Conservation (phyloP, 257 asterid genomes). For the Solanum ossicruentum region DNA sequence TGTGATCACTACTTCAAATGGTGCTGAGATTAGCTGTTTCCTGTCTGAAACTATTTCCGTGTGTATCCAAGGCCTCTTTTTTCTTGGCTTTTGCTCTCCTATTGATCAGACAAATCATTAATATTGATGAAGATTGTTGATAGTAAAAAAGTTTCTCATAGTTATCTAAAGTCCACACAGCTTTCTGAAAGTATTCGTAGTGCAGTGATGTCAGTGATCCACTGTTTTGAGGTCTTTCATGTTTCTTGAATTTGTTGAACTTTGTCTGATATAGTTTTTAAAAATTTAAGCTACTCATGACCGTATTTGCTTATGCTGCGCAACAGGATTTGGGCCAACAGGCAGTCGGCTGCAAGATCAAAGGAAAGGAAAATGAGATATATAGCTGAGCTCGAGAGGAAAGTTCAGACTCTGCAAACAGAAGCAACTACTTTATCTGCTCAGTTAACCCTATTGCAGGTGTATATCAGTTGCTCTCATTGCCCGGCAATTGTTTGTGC, state of each 20-base stretch:
- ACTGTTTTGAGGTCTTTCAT: not conserved
- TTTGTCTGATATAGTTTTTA: not conserved
- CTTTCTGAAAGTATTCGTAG: not conserved
- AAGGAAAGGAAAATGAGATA: constrained; percentile 98
- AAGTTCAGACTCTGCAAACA: constrained; percentile 87
- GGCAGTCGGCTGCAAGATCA: constrained; percentile 99
- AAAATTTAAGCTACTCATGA: not conserved
- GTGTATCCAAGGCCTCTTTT: not conserved
- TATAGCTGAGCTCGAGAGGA: constrained; percentile 95
- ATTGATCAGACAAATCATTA: not conserved
- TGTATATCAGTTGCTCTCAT: not conserved
- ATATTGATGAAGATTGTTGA: not conserved
- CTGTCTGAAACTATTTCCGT: not conserved
- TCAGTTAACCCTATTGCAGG: constrained; percentile 87
- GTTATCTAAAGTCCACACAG: not conserved
- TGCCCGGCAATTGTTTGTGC: not conserved
- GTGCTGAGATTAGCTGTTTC: not conserved
- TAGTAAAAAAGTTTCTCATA: not conserved
- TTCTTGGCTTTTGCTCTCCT: not conserved
- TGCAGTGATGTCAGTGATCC: not conserved
- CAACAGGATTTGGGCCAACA: constrained; percentile 94
- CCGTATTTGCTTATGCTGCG: not conserved
- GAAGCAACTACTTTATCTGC: constrained; percentile 96
- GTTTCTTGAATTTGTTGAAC: not conserved
- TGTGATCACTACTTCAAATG: not conserved